A percentile compares a stretch with the other conserved stretches of the same genome.
phyloP scores from a whole-genome alignment of 345 rosid species.

The Streptanthus diversifolius region DNA sequence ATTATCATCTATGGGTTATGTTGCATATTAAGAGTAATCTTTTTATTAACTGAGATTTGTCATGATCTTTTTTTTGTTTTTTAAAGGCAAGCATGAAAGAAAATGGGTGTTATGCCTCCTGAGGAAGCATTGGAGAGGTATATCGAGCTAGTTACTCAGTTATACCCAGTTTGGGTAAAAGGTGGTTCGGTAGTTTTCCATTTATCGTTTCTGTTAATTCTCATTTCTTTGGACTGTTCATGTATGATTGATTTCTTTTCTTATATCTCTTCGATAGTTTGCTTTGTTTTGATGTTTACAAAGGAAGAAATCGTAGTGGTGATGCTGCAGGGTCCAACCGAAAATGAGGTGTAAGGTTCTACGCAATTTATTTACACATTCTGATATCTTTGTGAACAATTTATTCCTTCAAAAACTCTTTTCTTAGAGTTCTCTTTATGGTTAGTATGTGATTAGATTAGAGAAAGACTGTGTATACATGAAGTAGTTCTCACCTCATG shows the following conservation, averaged over 20 bases:
- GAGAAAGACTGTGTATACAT: neutral
- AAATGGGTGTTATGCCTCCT: constrained; percentile 89
- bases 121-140: constrained; percentile 95
- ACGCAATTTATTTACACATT: neutral
- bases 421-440: neutral
- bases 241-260: neutral
- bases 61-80: neutral
- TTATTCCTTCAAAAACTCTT: neutral
- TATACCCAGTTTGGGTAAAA: constrained; percentile 77
- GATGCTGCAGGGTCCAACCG: constrained; percentile 48
- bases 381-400: neutral
- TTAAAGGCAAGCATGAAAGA: constrained; percentile 90
- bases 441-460: neutral
- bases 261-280: neutral
- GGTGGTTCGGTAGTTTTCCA: constrained; percentile 44
- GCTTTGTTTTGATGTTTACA: constrained; percentile 28
- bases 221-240: neutral
- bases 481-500: neutral
- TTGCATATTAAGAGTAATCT: neutral
- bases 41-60: constrained; percentile 11
- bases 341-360: constrained; percentile 77
- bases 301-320: constrained; percentile 45
- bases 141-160: constrained; percentile 73
- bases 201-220: neutral
- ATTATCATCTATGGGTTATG: neutral